Conservation (phyloP, 208 protist genomes). For the Crithidia brevicula region DNA sequence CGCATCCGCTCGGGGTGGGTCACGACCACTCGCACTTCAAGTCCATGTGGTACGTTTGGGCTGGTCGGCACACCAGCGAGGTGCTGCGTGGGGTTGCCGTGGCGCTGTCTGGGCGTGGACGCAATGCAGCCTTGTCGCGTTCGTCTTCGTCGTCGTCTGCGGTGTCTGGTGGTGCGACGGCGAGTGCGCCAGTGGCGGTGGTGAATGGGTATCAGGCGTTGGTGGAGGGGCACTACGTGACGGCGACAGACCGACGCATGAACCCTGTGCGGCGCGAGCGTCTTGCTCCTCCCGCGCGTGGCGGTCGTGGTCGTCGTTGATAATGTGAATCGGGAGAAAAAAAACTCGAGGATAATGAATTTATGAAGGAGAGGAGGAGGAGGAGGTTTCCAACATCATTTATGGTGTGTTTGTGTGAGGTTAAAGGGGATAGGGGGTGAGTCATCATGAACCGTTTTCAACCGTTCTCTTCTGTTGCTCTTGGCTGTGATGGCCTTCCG, state of each 20-base stretch:
- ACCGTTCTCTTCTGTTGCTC: background rate
- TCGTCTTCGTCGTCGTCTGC: too few species aligned
- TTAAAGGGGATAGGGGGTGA: too few species aligned
- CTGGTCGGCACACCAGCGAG: slow-evolving; percentile 50
- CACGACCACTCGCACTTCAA: slow-evolving; percentile 78
- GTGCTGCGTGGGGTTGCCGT: slow-evolving; percentile 52
- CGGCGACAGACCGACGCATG: slow-evolving; percentile 26
- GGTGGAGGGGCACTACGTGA: slow-evolving; percentile 40
- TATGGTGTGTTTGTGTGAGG: background rate
- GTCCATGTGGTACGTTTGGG: slow-evolving; percentile 81
- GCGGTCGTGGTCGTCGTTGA: background rate
- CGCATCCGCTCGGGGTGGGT: slow-evolving; percentile 58
- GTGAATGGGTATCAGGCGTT: slow-evolving; percentile 60
- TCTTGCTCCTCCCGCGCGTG: background rate
- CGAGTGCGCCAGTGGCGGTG: slow-evolving; percentile 15
- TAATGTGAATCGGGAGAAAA: background rate
- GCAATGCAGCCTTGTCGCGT: background rate
- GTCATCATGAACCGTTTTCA: too few species aligned
- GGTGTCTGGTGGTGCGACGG: too few species aligned
- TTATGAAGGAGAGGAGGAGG: background rate
- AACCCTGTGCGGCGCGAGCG: slow-evolving; percentile 41
- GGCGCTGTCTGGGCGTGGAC: slow-evolving; percentile 16
- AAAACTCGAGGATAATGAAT: background rate
- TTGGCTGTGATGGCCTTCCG: too few species aligned
- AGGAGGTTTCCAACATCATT: background rate